These are phyloP conservation scores for Sporothrix schenckii DNA, from an alignment of 2,329 filamentous ascomycete species.

Conservation along the genomic window DNA sequence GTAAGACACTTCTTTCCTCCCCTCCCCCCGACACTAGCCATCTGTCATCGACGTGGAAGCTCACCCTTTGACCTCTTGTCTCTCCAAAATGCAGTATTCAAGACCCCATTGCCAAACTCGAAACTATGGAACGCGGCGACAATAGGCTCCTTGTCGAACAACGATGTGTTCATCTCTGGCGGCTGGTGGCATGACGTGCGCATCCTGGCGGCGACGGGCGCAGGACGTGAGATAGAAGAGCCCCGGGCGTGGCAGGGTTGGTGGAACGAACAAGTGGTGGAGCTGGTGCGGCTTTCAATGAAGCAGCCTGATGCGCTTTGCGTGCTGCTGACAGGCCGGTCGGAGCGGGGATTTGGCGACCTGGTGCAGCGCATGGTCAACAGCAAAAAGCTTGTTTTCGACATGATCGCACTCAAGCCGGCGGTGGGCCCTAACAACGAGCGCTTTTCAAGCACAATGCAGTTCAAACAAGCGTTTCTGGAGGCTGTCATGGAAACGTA, in stretches of 20 bases:
- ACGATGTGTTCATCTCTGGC: constrained; percentile 76
- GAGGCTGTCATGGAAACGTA: constrained; percentile 84
- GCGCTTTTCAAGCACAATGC: constrained; percentile 79
- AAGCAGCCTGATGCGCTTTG: constrained; percentile 81
- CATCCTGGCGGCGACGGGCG: constrained; percentile 83
- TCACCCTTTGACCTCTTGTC: neutral
- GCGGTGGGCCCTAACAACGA: constrained; percentile 77
- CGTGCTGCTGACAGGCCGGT: constrained; percentile 84
- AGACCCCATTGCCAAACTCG: constrained; percentile 84
- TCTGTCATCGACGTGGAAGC: neutral
- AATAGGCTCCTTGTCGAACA: constrained; percentile 73
- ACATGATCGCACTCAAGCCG: constrained; percentile 87
- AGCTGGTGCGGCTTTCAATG: constrained; percentile 79
- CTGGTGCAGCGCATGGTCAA: constrained; percentile 79
- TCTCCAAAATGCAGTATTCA: constrained; percentile 67
- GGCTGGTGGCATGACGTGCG: constrained; percentile 97
- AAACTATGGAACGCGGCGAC: constrained; percentile 82
- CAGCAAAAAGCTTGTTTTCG: constrained; percentile 80
- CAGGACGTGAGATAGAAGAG: constrained; percentile 81
- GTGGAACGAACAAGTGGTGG: constrained; percentile 92
- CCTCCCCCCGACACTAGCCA: no score
- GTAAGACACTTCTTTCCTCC: constrained; percentile 53
- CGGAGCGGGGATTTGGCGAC: constrained; percentile 74
- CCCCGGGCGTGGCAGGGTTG: constrained; percentile 82
- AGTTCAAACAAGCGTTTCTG: constrained; percentile 88